Conservation (phyloP, 495 filamentous ascomycete species). For the Aspergillus funiculosus region DNA sequence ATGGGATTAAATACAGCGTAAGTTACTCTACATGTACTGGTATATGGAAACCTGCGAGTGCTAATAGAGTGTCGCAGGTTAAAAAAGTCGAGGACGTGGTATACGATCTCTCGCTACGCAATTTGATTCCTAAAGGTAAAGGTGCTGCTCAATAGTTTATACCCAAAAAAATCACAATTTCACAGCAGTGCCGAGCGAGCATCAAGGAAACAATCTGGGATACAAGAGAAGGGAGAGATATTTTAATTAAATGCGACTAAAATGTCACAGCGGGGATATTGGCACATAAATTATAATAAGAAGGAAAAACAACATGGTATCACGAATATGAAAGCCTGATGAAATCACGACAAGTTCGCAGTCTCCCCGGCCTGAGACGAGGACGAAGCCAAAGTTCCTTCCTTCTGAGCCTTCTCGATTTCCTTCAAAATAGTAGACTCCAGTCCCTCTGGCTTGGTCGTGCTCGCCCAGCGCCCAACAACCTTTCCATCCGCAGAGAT, state of each 20-base stretch:
- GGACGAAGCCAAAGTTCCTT: slow-evolving; percentile 27
- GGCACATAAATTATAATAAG: slow-evolving; percentile 4
- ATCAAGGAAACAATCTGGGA: too few relatives aligned
- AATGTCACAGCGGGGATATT: too few relatives aligned
- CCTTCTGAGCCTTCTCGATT: slow-evolving; percentile 49
- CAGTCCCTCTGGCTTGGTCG: slow-evolving; percentile 76
- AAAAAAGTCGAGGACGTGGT: slow-evolving; percentile 99
- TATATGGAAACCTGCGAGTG: neutral
- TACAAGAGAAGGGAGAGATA: too few relatives aligned
- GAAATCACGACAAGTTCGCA: slow-evolving; percentile 16
- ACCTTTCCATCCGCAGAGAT: slow-evolving; percentile 81
- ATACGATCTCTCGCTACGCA: slow-evolving; percentile 85
- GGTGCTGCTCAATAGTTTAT: slow-evolving; percentile 12
- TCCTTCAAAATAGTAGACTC: slow-evolving; percentile 69
- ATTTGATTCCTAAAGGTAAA: slow-evolving; percentile 57
- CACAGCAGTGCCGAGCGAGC: too few relatives aligned
- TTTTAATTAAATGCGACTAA: too few relatives aligned
- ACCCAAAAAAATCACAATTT: too few relatives aligned
- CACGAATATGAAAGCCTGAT: too few relatives aligned
- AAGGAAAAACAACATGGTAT: slow-evolving; percentile 11
- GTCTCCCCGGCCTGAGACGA: slow-evolving; percentile 1
- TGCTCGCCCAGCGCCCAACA: slow-evolving; percentile 72
- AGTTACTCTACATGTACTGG: slow-evolving; percentile 18
- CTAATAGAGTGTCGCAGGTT: slow-evolving; percentile 38
- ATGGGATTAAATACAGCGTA: slow-evolving; percentile 92